Evolutionary conservation across 257 asterid genomes (phyloP), one percentile per base, ranked within the genome.

Genomic region (Primulina eburnea): DNA sequence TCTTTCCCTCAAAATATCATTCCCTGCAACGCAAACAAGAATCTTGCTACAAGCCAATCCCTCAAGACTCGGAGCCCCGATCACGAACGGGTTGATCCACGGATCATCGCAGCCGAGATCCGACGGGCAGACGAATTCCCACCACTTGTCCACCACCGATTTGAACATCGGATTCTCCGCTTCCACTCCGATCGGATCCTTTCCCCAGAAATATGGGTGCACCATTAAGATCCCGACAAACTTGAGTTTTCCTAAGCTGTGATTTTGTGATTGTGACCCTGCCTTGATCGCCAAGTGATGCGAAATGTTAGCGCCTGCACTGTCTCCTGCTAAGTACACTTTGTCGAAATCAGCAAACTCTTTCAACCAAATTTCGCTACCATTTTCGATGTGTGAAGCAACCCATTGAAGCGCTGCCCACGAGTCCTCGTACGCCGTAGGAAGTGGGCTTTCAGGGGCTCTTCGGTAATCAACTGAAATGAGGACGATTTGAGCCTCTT

Each of bases 191-290:
- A 84, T 83, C 0, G 95, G 75, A 1, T 82, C 66, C 34, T 84
- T 82, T 0, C 96, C 92, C 97, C 96, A 91, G 82, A 89, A 89
- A 21, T 87, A 91, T 0, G 97, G 97, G 0, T 83, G 90, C 6
- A 91, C 59, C 92, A 91, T 77, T 7, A 85, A 2, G 4, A 84
- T 64, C 1, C 96, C 96, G 0, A 9, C 5, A 12, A 87, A 55
- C 52, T 77, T 71, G 18, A 82, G 14, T 8, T 17, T 50, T 6
- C 71, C 65, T 7, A 64, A 18, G 16, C 24, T 80, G 7, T 17
- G 53, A 61, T 12, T 28, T 21, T 75, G 76, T 3, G 69, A 1
- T 12, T 0, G 53, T 5, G 12, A 64, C 26, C 82, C 82, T 5
- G 77, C 79, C 62, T 68, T 75, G 38, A 83, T 83, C 1, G 90